phyloP scores from a whole-genome alignment of 306 rosid genomes.

The Pyrus communis region DNA sequence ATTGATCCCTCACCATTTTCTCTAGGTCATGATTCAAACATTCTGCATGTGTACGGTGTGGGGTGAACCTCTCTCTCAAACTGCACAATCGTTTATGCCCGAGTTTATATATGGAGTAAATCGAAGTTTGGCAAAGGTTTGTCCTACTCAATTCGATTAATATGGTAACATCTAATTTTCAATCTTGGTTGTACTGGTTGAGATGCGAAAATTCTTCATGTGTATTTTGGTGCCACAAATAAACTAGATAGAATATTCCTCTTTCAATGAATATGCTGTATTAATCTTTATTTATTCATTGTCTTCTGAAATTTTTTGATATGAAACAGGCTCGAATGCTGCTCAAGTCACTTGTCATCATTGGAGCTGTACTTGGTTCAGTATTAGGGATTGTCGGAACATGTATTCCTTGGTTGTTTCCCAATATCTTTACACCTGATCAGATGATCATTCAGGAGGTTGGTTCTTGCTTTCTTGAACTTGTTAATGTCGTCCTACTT shows the following conservation, averaged over 20 bases:
- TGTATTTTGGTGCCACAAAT: neutral
- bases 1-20: conserved; percentile 19
- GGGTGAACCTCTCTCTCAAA: conserved; percentile 98
- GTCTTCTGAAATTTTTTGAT: conserved; percentile 21
- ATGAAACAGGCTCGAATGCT: conserved; percentile 59
- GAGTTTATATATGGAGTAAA: conserved; percentile 64
- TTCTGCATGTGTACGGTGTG: conserved; percentile 73
- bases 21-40: conserved; percentile 86
- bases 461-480: conserved; percentile 20
- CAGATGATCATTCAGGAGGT: conserved; percentile 70
- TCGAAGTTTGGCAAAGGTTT: conserved; percentile 63
- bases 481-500: neutral
- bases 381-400: conserved; percentile 71
- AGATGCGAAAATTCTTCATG: neutral
- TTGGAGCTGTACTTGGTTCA: conserved; percentile 62
- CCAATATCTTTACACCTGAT: conserved; percentile 69
- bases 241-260: neutral
- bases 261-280: neutral
- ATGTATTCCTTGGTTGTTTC: conserved; percentile 67
- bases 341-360: conserved; percentile 65
- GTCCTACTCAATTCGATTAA: conserved; percentile 15
- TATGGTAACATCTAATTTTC: neutral
- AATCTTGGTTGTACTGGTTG: neutral
- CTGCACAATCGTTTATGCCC: conserved; percentile 96
- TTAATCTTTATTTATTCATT: neutral